Evolutionary conservation across 106 monocot genomes (phyloP), one percentile per base, ranked within the genome.

Genomic region (Acorus calamus): DNA sequence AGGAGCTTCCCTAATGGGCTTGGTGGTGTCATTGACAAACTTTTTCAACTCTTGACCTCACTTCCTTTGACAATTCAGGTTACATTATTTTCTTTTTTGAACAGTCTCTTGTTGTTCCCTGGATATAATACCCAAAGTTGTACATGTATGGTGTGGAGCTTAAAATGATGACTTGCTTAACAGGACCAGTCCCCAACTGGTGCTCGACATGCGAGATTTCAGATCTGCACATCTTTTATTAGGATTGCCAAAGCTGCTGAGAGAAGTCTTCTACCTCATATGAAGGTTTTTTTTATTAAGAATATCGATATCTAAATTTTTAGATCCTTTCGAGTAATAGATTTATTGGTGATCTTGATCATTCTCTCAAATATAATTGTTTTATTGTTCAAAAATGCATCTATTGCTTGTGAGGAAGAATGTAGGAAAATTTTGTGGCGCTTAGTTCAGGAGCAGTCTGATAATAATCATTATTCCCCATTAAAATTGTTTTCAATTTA

Each of bases 1-100:
- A 91, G 76, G 79, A 74, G 80, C 51, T 84, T 72, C 53, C 76
- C 87, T 47, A 83, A 96, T 67, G 80, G 85, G 72, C 74, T 83
- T 66, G 58, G 83, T 58, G 61, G 70, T 81, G 83, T 96, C 47
- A 78, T 96, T 28, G 83, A 83, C 71, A 96, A 96, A 66, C 96
- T 96, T 70, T 96, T 96, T 78, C 87, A 91, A 77, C 75, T 88
- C 68, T 78, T 96, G 73, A 88, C 79, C 46, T 88, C 84, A n/a
- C 71, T 96, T 67, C 96, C 96, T 13, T 49, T 78, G 60, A 62
- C 60, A 12, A 62, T 78, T 49, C 63, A 78, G 84, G 91, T 88
- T 58, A 28, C 59, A 9, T 10, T 59, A 59, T 45, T 14, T 67
- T 65, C 42, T 53, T 62, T 28, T 28, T 28, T 28, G 28, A 28